Conservation (phyloP, 2,329 filamentous ascomycete species). For the Monosporascus sp. region DNA sequence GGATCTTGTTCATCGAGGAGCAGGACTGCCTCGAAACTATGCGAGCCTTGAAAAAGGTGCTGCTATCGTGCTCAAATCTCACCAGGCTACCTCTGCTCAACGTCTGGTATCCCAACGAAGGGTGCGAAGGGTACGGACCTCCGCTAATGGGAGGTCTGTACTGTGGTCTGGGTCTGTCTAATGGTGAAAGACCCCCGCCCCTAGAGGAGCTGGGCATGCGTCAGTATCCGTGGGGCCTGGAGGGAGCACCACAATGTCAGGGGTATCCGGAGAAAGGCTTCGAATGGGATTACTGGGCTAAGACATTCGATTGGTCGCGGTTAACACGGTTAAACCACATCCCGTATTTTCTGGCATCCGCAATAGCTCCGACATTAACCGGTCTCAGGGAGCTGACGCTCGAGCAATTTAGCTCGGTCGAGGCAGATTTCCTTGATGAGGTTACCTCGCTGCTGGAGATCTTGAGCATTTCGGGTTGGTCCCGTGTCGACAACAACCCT, state of each 20-base stretch:
- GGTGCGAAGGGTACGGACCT: neutral
- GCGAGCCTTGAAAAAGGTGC: neutral
- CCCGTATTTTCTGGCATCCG: neutral
- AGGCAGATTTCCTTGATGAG: neutral
- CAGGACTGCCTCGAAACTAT: neutral
- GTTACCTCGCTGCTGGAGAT: neutral
- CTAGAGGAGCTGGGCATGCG: neutral
- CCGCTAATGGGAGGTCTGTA: neutral
- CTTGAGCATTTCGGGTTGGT: neutral
- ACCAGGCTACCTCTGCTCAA: neutral
- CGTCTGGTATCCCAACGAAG: neutral
- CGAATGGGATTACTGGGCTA: neutral
- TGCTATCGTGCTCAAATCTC: neutral
- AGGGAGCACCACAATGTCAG: neutral
- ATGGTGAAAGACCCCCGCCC: neutral
- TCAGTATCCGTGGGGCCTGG: neutral
- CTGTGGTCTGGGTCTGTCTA: neutral
- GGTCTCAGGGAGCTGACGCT: neutral
- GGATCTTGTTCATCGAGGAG: neutral
- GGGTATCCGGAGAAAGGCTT: constrained; percentile 1
- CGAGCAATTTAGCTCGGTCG: neutral
- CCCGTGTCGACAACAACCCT: neutral
- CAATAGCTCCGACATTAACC: neutral
- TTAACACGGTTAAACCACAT: neutral
- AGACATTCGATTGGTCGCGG: neutral